These are phyloP conservation scores for Lipomyces anomalus DNA, from an alignment of 805 yeast genomes.

Conservation along the genomic window DNA sequence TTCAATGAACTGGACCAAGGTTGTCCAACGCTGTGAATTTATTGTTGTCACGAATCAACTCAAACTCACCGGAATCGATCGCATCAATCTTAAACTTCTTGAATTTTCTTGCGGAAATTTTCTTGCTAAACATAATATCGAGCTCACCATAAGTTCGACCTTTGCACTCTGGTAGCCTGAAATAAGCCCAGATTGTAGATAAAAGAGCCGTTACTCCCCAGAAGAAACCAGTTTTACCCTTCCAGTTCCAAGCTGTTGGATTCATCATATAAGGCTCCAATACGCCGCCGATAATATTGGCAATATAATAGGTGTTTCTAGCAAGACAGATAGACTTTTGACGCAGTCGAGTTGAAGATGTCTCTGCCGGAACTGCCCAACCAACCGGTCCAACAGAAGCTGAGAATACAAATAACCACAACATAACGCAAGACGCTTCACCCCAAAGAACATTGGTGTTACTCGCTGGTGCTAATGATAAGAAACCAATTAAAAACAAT, in stretches of 20 bases:
- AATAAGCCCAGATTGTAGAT: too few relatives aligned
- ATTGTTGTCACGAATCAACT: too few relatives aligned
- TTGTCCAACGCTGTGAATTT: too few relatives aligned
- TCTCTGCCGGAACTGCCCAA: constrained; percentile 39
- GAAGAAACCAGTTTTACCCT: constrained; percentile 47
- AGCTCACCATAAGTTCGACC: constrained; percentile 56
- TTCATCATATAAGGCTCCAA: too few relatives aligned
- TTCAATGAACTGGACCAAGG: too few relatives aligned
- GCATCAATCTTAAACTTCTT: constrained; percentile 21
- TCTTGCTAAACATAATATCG: constrained; percentile 45
- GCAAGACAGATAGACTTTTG: constrained; percentile 41
- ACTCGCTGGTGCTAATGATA: not conserved
- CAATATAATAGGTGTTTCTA: constrained; percentile 31
- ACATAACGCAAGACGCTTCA: constrained; percentile 43
- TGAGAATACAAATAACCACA: constrained; percentile 44
- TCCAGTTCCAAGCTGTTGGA: too few relatives aligned
- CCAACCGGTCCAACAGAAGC: constrained; percentile 42
- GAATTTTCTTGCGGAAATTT: constrained; percentile 30
- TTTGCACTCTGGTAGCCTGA: constrained; percentile 61
- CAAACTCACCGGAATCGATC: not conserved
- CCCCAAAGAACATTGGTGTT: constrained; percentile 20
- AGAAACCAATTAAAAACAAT: constrained; percentile 41
- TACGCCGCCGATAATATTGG: constrained; percentile 24
- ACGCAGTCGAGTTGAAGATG: constrained; percentile 40
- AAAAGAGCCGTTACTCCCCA: constrained; percentile 39